Conservation (phyloP, 257 asterid genomes). For the Scutellaria minor region DNA sequence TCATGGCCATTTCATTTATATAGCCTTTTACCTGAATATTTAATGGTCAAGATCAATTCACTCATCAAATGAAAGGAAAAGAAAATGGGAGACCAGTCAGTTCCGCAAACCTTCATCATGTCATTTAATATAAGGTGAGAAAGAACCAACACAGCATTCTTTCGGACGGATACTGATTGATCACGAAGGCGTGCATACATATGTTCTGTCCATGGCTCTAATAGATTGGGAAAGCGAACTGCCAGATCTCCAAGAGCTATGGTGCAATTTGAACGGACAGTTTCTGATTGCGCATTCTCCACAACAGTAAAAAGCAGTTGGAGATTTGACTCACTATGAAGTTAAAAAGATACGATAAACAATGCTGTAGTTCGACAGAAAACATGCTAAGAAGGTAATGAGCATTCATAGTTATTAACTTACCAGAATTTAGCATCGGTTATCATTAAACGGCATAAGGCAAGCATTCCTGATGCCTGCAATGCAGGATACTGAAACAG, state of each 20-base stretch:
- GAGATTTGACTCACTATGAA: constrained; percentile 79
- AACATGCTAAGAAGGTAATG: not conserved
- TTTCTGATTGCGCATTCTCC: constrained; percentile 91
- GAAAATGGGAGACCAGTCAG: constrained; percentile 27
- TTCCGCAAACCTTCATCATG: constrained; percentile 89
- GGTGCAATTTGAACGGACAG: constrained; percentile 94
- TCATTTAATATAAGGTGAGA: constrained; percentile 96
- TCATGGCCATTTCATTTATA: constrained; percentile 89
- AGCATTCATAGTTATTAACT: constrained; percentile 29
- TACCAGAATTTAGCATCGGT: constrained; percentile 94
- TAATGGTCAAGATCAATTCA: constrained; percentile 29
- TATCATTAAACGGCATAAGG: constrained; percentile 89
- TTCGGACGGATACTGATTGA: constrained; percentile 76
- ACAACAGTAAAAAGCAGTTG: constrained; percentile 98
- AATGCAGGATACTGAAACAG: constrained; percentile 74
- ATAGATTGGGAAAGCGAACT: constrained; percentile 90
- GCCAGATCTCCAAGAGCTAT: constrained; percentile 97
- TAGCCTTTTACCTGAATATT: constrained; percentile 83
- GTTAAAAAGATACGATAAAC: constrained; percentile 28
- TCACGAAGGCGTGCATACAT: constrained; percentile 93
- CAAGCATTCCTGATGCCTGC: constrained; percentile 96
- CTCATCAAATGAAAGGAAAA: constrained; percentile 29
- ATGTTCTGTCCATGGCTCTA: constrained; percentile 99
- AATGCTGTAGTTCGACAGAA: constrained; percentile 15
- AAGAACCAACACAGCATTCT: constrained; percentile 93